Evolutionary conservation across 2,329 filamentous ascomycete genomes (phyloP).

Genomic region (Diaporthe vexans): DNA sequence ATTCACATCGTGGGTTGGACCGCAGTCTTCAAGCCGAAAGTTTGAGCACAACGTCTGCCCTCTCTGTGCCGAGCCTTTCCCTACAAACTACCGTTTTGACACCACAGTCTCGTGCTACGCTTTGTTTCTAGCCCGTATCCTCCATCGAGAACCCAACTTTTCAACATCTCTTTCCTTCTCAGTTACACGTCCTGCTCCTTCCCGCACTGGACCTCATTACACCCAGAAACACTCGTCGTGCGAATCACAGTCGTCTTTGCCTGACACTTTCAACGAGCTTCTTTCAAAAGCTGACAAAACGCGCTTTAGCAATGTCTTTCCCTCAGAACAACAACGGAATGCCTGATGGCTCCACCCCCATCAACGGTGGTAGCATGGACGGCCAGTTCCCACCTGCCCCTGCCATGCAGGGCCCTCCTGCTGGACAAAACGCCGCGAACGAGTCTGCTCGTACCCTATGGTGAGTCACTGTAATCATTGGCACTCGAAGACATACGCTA

Average conservation of each 20-base stretch:
- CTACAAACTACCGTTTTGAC: neutral
- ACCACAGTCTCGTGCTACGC: neutral
- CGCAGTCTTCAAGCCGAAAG: neutral
- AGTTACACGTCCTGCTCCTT: neutral
- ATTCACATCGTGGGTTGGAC: neutral
- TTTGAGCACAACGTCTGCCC: neutral
- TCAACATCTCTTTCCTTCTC: neutral
- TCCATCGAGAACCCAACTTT: neutral
- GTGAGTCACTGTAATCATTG: neutral
- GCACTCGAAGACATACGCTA: neutral
- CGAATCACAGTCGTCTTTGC: neutral
- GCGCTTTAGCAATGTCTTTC: conserved; percentile 31
- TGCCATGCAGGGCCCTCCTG: conserved; percentile 24
- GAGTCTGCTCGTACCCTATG: conserved; percentile 41
- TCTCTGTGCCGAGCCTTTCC: neutral
- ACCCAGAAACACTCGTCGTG: neutral
- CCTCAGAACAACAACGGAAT: conserved; percentile 33
- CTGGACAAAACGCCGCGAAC: conserved; percentile 33
- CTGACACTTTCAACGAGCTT: neutral
- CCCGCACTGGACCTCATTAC: neutral
- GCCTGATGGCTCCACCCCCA: conserved; percentile 10
- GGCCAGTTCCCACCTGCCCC: conserved; percentile 37
- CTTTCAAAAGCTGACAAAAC: neutral
- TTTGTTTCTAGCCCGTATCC: neutral
- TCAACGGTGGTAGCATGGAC: conserved; percentile 38